Evolutionary conservation across 805 yeast species (phyloP), one percentile per base, ranked within the genome.

Genomic region (Sugiyamaella mastotermitis): DNA sequence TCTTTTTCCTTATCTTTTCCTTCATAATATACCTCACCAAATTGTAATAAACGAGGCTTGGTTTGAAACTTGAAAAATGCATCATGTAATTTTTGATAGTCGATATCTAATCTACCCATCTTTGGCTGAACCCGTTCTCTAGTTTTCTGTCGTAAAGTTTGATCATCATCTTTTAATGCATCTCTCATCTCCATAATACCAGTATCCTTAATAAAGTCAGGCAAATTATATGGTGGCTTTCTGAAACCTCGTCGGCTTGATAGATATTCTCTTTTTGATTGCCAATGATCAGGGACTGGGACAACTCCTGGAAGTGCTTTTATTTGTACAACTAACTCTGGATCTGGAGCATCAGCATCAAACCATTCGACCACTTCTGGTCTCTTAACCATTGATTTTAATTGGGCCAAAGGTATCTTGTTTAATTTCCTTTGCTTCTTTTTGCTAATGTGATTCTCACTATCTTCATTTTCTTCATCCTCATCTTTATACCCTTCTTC

Each of bases 111-210:
- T 37, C 78, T 68, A 1, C 94, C 94, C 77, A 86, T 68, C 55
- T 84, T 85, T 0, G 96, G 96, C 57, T 85, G 96, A 0, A 87
- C 94, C 36, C 83, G 69, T 40, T 83, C 90, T 45, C 97, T 69
- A 57, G 80, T 80, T 52, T 73, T 69, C 51, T 83, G 92, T 53
- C 82, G 78, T 48, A 86, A 55, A 1, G 78, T 68, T 10, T 72
- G 63, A 2, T 55, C 56, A 31, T 78, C 78, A 3, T 65, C 71
- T 11, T 62, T 60, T 3, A 64, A 57, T 46, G 78, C 74, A 40
- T 76, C 75, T 56, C 97, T 72, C 94, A 90, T 83, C 39, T 83
- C 87, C 46, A 77, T 72, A 19, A 90, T 87, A 1, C 95, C 95
- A 0, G 97, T 88, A 37, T 77, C 84, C 27, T 65, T 68, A 27